These are phyloP conservation scores for Dimocarpus longan DNA, from an alignment of 345 rosid species.

Conservation along the genomic window DNA sequence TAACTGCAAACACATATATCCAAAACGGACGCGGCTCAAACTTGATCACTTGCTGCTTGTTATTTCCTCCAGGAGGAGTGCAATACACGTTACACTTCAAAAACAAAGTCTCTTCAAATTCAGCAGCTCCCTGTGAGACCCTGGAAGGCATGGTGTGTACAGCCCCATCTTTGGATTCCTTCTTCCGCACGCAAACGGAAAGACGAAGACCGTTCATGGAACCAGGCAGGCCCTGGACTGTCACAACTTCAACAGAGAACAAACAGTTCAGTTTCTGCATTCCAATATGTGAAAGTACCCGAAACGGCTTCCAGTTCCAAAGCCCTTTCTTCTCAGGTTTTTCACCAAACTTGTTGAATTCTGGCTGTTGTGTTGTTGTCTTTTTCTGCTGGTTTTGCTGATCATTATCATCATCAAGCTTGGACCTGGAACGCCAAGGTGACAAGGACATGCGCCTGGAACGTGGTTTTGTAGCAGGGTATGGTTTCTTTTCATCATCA, in stretches of 20 bases:
- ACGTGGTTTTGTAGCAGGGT: conserved; percentile 35
- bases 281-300: conserved; percentile 74
- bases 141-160: conserved; percentile 94
- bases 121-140: conserved; percentile 85
- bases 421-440: conserved; percentile 84
- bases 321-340: conserved; percentile 65
- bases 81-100: conserved; percentile 78
- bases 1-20: conserved; percentile 71
- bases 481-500: conserved; percentile 18
- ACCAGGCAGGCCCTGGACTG: conserved; percentile 79
- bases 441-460: conserved; percentile 83
- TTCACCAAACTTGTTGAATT: conserved; percentile 36
- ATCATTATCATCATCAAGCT: conserved; percentile 47
- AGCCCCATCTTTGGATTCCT: conserved; percentile 79
- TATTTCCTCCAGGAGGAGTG: conserved; percentile 43
- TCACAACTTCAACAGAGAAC: conserved; percentile 83
- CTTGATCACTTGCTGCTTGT: conserved; percentile 47
- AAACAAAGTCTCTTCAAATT: conserved; percentile 89
- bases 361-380: conserved; percentile 13
- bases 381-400: conserved; percentile 13
- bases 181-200: conserved; percentile 82
- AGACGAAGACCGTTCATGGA: conserved; percentile 96
- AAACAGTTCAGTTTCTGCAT: conserved; percentile 90
- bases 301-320: conserved; percentile 95
- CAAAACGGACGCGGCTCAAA: conserved; percentile 84